A percentile compares a stretch with the other conserved stretches of the same genome.
These are phyloP conservation scores for Lobosporangium transversale DNA, from an alignment of 192 early-diverging fungal species.

Conservation along the genomic window DNA sequence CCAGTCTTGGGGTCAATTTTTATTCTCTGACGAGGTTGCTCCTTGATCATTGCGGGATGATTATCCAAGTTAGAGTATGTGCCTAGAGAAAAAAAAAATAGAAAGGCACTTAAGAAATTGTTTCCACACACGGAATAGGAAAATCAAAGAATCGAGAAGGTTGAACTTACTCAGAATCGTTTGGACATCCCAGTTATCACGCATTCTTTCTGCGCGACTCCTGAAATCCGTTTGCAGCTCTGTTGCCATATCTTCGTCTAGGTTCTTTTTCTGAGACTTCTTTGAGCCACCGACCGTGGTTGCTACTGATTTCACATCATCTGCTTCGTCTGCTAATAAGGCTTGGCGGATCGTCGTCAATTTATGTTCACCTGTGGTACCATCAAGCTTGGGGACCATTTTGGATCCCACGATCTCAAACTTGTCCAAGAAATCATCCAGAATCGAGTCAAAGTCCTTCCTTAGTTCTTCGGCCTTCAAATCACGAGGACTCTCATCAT, in stretches of 20 bases:
- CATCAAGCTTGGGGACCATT: constrained; percentile 74
- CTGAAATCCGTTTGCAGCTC: constrained; percentile 59
- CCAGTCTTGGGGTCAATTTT: constrained; percentile 77
- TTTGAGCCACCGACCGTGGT: constrained; percentile 40
- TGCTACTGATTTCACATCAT: constrained; percentile 45
- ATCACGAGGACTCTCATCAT: constrained; percentile 61
- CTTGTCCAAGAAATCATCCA: constrained; percentile 81
- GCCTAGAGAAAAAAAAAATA: constrained; percentile 14
- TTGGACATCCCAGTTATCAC: constrained; percentile 91
- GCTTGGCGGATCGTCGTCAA: constrained; percentile 69
- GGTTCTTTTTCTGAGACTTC: constrained; percentile 57
- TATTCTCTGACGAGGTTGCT: constrained; percentile 66
- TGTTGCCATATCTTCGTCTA: constrained; percentile 63
- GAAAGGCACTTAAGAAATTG: not conserved
- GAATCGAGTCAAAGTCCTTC: constrained; percentile 77
- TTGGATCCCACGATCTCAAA: constrained; percentile 79
- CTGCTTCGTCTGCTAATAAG: constrained; percentile 55
- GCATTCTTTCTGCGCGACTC: constrained; percentile 50
- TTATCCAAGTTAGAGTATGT: constrained; percentile 97
- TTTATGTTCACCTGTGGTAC: constrained; percentile 67
- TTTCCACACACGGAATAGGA: too few species aligned
- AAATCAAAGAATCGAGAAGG: too few species aligned
- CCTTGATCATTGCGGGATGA: constrained; percentile 84
- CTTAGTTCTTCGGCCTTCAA: constrained; percentile 63
- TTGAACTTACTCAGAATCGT: constrained; percentile 77